A percentile compares a stretch with the other conserved stretches of the same genome.
Evolutionary conservation across 2,329 filamentous ascomycete species (phyloP).

Genomic region (Aspergillus terreus): DNA sequence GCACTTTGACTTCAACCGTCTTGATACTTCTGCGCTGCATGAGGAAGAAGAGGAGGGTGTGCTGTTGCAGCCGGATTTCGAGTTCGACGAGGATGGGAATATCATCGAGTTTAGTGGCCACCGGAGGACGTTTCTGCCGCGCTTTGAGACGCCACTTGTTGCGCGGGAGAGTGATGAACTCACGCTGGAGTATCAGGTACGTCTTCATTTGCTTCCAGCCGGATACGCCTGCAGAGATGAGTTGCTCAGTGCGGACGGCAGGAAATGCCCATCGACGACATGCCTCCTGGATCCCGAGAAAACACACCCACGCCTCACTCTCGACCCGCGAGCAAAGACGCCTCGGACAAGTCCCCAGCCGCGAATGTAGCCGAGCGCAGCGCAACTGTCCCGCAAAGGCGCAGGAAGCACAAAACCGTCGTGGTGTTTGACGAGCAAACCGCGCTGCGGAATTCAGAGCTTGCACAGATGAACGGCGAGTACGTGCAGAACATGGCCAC

Average conservation of each 20-base stretch:
- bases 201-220: too few relatives aligned
- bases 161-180: too few relatives aligned
- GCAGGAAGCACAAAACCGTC: slow-evolving; percentile 31
- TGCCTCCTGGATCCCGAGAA: not conserved
- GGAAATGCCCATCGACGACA: too few relatives aligned
- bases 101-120: slow-evolving; percentile 45
- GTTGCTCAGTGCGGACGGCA: too few relatives aligned
- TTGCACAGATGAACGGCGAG: slow-evolving; percentile 55
- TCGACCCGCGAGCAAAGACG: not conserved
- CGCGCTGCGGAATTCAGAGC: slow-evolving; percentile 54
- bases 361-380: not conserved
- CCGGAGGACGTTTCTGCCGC: slow-evolving; percentile 6
- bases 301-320: not conserved
- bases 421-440: slow-evolving; percentile 48
- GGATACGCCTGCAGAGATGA: too few relatives aligned
- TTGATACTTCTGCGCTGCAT: slow-evolving; percentile 24
- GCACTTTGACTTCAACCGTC: slow-evolving; percentile 24
- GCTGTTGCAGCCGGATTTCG: slow-evolving; percentile 55
- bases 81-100: slow-evolving; percentile 60
- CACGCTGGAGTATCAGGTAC: too few relatives aligned
- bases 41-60: slow-evolving; percentile 47
- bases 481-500: slow-evolving; percentile 60
- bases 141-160: not conserved
- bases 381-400: slow-evolving; percentile 24
- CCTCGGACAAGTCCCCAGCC: not conserved